A percentile compares a stretch with the other conserved stretches of the same genome.
Conservation (phyloP, 2,329 filamentous ascomycete species). For the Calycina marina region DNA sequence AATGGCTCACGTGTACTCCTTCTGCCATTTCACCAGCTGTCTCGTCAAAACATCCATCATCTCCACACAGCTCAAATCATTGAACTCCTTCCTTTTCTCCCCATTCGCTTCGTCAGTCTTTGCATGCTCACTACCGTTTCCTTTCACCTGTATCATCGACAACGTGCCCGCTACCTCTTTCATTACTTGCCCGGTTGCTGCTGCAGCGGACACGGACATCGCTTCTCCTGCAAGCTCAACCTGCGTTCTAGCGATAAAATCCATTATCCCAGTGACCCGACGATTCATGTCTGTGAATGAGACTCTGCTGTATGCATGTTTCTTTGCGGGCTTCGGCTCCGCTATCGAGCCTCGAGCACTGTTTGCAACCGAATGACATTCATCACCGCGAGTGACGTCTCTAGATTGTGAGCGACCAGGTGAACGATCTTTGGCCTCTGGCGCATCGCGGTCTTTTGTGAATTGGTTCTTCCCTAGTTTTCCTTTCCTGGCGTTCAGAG, state of each 20-base stretch:
- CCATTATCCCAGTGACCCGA: conserved; percentile 68
- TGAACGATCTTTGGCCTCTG: conserved; percentile 36
- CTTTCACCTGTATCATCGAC: conserved; percentile 25
- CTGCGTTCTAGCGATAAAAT: conserved; percentile 81
- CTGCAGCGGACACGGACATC: conserved; percentile 26
- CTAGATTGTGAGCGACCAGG: conserved; percentile 36
- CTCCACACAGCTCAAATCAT: conserved; percentile 42
- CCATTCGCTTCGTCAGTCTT: background rate
- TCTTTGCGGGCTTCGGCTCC: conserved; percentile 21
- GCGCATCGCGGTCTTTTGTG: conserved; percentile 55
- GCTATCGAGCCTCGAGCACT: conserved; percentile 24
- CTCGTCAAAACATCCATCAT: conserved; percentile 27
- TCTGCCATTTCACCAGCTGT: conserved; percentile 26
- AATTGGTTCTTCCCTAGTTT: conserved; percentile 68
- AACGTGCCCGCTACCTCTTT: background rate
- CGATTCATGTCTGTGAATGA: conserved; percentile 82
- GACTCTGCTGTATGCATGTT: conserved; percentile 39
- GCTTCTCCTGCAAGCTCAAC: conserved; percentile 65
- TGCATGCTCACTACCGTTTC: conserved; percentile 16
- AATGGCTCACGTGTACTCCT: conserved; percentile 20
- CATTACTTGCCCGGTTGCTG: conserved; percentile 23
- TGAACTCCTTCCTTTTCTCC: conserved; percentile 41
- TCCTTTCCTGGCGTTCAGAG: conserved; percentile 49
- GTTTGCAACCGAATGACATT: conserved; percentile 30
- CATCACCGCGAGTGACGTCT: conserved; percentile 26